Evolutionary conservation across 2,329 filamentous ascomycete species (phyloP), one percentile per base, ranked within the genome.

Genomic region (Thelonectria blattea): DNA sequence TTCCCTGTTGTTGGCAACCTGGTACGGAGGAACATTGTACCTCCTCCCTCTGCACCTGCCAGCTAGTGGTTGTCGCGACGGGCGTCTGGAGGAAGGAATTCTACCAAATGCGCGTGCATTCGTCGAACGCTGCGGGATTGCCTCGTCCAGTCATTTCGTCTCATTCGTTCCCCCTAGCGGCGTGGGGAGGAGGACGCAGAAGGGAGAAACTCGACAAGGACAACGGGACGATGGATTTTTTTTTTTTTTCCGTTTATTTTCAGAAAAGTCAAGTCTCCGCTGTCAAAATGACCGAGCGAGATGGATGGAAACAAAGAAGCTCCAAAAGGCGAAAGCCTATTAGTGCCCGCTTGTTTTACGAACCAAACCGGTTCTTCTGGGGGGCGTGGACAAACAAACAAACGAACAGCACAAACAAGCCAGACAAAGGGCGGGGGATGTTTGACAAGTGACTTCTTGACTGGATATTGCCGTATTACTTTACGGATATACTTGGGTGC

Each of bases 1-100:
- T 50, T 48, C 54, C 54, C 43, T 51, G 54, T 39, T 41, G 27
- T 34, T 50, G 46, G 46, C 53, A 50, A 56, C 22, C 22, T 24
- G 53, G 46, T 46, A 50, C 53, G 24, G 53, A 49, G 37, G 46
- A 50, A 43, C n/a, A 41, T 22, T 34, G 53, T 43, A 34, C 46
- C 34, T 17, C 37, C 6, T n/a, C 14, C 37, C 37, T n/a, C 30
- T 37, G 8, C 22, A 24, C 6, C 22, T 24, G 22, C 22, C 22
- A 24, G 3, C 22, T 24, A 6, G 22, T 24, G 22, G 22, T 46
- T 18, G n/a, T 27, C 37, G 20, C n/a, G 22, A 24, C 22, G 22
- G 22, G 22, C 22, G 22, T 24, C 11, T 30, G 20, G 20, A 47
- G 45, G 14, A 43, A 47, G 45, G 14, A 43, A n/a, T 15, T 22